These are phyloP conservation scores for Magnaporthiopsis incrustans DNA, from an alignment of 2,329 filamentous ascomycete species.

Conservation along the genomic window DNA sequence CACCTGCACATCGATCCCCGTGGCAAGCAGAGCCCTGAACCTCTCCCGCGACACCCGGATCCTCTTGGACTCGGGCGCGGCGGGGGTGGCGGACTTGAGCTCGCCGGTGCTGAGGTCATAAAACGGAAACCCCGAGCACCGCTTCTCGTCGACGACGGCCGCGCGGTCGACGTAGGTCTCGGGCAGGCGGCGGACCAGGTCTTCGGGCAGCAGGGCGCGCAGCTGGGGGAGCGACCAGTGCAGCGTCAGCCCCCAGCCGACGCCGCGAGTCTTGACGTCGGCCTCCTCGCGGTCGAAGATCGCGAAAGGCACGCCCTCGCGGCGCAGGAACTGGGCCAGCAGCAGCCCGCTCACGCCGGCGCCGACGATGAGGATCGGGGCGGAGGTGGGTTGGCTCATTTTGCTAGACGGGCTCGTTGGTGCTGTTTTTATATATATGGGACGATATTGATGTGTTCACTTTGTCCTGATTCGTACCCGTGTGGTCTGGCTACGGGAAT, in stretches of 20 bases:
- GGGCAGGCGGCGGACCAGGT: conserved; percentile 35
- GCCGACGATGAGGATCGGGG: conserved; percentile 27
- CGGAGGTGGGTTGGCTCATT: neutral
- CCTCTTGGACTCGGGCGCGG: conserved; percentile 33
- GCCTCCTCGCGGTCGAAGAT: conserved; percentile 11
- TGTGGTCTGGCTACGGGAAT: too few relatives aligned
- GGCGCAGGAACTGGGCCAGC: conserved; percentile 26
- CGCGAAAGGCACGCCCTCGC: conserved; percentile 29
- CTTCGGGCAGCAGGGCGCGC: conserved; percentile 39
- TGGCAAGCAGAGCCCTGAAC: conserved; percentile 36
- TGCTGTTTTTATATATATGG: too few relatives aligned
- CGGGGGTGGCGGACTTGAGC: conserved; percentile 30
- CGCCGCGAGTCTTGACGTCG: neutral
- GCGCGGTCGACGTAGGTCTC: conserved; percentile 46
- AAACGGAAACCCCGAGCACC: conserved; percentile 43
- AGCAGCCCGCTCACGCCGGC: conserved; percentile 29
- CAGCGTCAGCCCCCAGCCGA: conserved; percentile 6
- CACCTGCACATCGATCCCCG: conserved; percentile 38
- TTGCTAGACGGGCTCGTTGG: too few relatives aligned
- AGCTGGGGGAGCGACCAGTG: conserved; percentile 39
- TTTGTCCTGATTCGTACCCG: too few relatives aligned
- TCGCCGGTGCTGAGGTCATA: conserved; percentile 46
- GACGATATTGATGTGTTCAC: too few relatives aligned
- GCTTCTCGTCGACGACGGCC: conserved; percentile 34
- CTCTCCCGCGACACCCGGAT: conserved; percentile 40